Evolutionary conservation across 2,329 filamentous ascomycete species (phyloP), one percentile per base, ranked within the genome.

Genomic region (Arthrinium phaeospermum): DNA sequence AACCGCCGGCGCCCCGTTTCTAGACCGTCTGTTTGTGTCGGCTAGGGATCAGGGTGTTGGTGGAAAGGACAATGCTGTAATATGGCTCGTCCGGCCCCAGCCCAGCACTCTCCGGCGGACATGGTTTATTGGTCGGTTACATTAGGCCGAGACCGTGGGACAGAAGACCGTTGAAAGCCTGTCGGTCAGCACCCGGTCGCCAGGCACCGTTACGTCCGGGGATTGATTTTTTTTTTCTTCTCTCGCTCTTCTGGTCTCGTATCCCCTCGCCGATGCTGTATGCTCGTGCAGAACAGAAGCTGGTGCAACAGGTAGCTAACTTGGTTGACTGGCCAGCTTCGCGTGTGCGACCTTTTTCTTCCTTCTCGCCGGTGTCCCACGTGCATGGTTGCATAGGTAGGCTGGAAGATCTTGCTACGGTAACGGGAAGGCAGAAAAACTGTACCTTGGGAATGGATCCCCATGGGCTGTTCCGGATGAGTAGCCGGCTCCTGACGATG

Each of bases 311-410:
- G 57, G 34, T 41, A 3, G 57, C 57, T 61, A 19, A 30, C 30
- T 64, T 64, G 34, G 30, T 30, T 24, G 30, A 37, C 24, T 14
- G 51, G 51, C 57, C 57, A 24, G 34, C 34, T 41, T 64, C 19
- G 41, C 34, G 57, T 41, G 19, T 64, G 41, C 34, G 37, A 10
- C 34, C n/a, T 64, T 64, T 64, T 12, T 2, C n/a, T 22, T 64
- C 24, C 22, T 6, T 37, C 34, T 64, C 24, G 10, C 22, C 57
- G 34, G 34, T 41, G 57, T 64, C 57, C 57, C 57, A 64, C 57
- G 57, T 64, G 57, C 57, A 41, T 64, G 57, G 57, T n/a, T n/a
- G 57, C 57, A 64, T 64, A 64, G 57, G 57, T 64, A 64, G 57
- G 57, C 57, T 64, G 57, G 57, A 64, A 64, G 57, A 64, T 64